Base-by-base conservation (phyloP, 345 rosid species). In the Brassica cretica region DNA sequence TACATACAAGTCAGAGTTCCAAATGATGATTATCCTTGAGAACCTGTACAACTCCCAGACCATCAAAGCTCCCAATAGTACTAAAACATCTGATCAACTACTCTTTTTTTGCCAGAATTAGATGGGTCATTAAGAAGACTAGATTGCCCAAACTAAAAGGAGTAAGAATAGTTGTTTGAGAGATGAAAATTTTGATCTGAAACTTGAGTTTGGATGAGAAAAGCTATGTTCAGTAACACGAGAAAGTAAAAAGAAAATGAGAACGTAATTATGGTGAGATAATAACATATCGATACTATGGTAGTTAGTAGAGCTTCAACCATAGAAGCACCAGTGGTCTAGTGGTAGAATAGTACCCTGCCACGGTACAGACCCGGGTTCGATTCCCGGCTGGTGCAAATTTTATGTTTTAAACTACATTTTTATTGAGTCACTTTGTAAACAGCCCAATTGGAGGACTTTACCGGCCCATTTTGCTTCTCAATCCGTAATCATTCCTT, bases 331-430 rank as follows among this genome's bases (percentile, higher is more conserved):
- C 87, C 85, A 77, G 84, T 81, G 84, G 85, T 79, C 87, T 80
- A 82, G 87, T 85, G 88, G 80, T 85, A 80, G 80, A 84, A 84
- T 83, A 83, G 85, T 87, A 90, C 89, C 89, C 85, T 91, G 89
- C 89, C 88, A 85, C 89, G 86, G 89, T 90, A 85, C 88, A 86
- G 90, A 85, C 93, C 93, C 86, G 86, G 89, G 90, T 87, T 90
- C 88, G 88, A 89, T 89, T 86, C 82, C 89, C 90, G 89, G 91
- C 91, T 85, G 91, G 88, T 86, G 89, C 91, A 78, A 16, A 2
- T 46, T 46, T 41, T 41, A 2, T 4, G 4, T 12, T 44, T 46
- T 44, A 44, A 4, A 5, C 55, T 46, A 46, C 55, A 46, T 46
- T 46, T 44, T 12, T 44, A 12, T 46, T 46, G 16, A 46, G 16